Evolutionary conservation across 169 alveolate species (phyloP).

Genomic region (Amoebophrya sp.): DNA sequence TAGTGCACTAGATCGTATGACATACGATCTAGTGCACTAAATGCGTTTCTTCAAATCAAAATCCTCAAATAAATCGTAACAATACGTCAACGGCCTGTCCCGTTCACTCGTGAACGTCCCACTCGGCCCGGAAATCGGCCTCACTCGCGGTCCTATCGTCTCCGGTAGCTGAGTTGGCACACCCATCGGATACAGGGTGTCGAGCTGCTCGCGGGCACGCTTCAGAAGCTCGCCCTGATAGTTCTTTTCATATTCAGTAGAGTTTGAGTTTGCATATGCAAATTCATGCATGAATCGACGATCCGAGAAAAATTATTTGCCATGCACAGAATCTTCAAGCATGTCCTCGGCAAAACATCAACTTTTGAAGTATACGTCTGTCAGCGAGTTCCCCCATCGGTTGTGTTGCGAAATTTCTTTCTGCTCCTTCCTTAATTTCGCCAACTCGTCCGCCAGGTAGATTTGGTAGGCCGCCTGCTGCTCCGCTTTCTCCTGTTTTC

Average conservation of each 20-base stretch:
- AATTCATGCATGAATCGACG: too few relatives aligned
- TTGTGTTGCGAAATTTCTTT: not conserved
- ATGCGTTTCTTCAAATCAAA: not conserved
- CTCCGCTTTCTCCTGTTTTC: not conserved
- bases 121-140: not conserved
- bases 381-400: not conserved
- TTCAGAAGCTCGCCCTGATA: too few relatives aligned
- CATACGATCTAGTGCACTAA: too few relatives aligned
- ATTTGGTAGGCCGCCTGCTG: not conserved
- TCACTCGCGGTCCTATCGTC: not conserved
- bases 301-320: too few relatives aligned
- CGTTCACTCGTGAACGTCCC: not conserved
- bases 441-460: not conserved
- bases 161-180: not conserved
- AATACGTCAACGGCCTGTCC: not conserved
- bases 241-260: too few relatives aligned
- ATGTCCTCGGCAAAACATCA: too few relatives aligned
- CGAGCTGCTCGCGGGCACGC: not conserved
- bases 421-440: not conserved
- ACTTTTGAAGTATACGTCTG: not conserved
- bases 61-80: not conserved
- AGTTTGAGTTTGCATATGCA: too few relatives aligned
- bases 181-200: not conserved
- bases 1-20: too few relatives aligned
- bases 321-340: too few relatives aligned